Evolutionary conservation across 1,284 basidiomycete species (phyloP), one percentile per base, ranked within the genome.

Genomic region (Dichomitus squalens): DNA sequence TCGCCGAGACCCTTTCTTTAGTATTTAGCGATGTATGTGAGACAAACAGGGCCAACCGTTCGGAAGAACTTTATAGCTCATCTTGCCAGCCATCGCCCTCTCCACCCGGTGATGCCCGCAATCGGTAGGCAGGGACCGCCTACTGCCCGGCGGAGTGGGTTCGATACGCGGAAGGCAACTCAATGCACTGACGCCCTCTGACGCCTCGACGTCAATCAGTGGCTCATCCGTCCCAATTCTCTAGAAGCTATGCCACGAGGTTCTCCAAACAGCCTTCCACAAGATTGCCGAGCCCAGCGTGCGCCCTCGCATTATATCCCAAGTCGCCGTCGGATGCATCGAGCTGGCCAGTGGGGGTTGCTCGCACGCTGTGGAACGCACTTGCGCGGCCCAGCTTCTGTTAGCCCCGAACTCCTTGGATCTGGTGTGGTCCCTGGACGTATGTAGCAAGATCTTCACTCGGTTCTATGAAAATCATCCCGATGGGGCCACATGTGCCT

Each of bases 141-240:
- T 25, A 25, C 39, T 20, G 40, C 36, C 44, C 41, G 27, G 27
- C 21, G 20, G 27, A 34, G 8, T 47, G 46, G 36, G 43, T 35
- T 52, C 38, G 49, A 38, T 36, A 54, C 29, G 44, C 29, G 29
- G 18, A 47, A 50, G 47, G 50, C 54, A 53, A 60, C 53, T 57
- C 39, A 57, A 38, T 53, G 23, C 54, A 46, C 46, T 46, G 55
- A 52, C 36, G n/a, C n/a, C n/a, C n/a, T n/a, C n/a, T n/a, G n/a
- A n/a, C n/a, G 54, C 53, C 56, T 47, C 44, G 59, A 63, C 56
- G 62, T 59, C 62, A 64, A 64, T 60, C 62, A 59, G 31, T 52
- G 41, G 53, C 36, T 31, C 52, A 55, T 35, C 16, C 20, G 6
- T 27, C 6, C 47, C 39, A 46, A 39, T 41, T 43, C 36, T 27